Evolutionary conservation across 2,329 filamentous ascomycete species (phyloP).

Genomic region (Alternaria alternata): DNA sequence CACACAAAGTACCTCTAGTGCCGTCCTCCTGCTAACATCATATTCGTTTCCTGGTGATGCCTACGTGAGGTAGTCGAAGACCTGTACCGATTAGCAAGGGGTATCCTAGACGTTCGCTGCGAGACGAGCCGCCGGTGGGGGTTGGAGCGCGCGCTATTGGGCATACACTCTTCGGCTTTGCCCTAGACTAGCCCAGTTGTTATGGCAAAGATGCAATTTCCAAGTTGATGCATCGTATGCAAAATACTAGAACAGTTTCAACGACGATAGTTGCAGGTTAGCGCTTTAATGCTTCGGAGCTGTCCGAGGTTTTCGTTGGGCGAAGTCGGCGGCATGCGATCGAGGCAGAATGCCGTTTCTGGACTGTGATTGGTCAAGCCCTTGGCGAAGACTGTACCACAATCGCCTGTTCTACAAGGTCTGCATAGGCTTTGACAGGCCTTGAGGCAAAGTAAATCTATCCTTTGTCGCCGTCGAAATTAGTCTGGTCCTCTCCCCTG

Average conservation of each 20-base stretch:
- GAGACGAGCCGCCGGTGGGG: conserved; percentile 29
- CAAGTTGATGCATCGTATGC: not conserved
- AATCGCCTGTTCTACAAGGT: conserved; percentile 37
- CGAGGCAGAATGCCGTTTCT: conserved; percentile 28
- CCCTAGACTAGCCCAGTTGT: not conserved
- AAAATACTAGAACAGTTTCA: conserved; percentile 2
- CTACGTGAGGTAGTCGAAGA: not conserved
- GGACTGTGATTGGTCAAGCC: conserved; percentile 34
- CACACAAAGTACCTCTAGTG: not conserved
- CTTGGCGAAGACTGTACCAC: conserved; percentile 29
- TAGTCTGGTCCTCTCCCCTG: not conserved
- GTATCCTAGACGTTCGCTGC: conserved; percentile 19
- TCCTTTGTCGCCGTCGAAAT: conserved; percentile 10
- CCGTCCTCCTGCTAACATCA: not conserved
- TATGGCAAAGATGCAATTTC: not conserved
- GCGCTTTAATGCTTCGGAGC: conserved; percentile 23
- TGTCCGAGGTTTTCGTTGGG: conserved; percentile 32
- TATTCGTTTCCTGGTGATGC: not conserved
- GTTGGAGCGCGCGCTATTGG: conserved; percentile 15
- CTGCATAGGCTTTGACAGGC: conserved; percentile 25
- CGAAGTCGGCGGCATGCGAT: conserved; percentile 38
- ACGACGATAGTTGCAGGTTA: conserved; percentile 14
- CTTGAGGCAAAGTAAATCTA: conserved; percentile 24
- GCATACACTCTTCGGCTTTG: not conserved
- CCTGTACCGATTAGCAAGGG: conserved; percentile 3